Conservation (phyloP, 208 protist genomes). For the Crithidia bombi region DNA sequence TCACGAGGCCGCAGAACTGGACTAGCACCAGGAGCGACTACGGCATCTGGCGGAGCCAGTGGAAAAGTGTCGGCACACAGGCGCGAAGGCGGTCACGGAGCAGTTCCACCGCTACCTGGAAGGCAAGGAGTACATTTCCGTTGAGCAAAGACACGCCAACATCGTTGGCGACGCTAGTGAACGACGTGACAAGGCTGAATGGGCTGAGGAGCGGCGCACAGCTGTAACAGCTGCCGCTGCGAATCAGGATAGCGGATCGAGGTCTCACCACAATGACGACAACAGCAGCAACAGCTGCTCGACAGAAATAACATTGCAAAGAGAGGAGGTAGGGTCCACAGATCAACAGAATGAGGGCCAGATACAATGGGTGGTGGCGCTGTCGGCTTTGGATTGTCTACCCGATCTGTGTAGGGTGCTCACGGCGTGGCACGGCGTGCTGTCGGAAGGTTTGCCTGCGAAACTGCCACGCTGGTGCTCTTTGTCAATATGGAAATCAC, state of each 20-base stretch:
- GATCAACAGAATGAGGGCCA: neutral
- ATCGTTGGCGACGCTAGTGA: too few species aligned
- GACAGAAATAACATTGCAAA: neutral
- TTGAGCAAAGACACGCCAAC: neutral
- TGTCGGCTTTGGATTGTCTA: neutral
- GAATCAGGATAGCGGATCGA: too few species aligned
- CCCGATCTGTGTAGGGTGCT: neutral
- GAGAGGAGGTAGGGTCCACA: neutral
- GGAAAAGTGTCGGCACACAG: neutral
- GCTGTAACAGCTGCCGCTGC: neutral
- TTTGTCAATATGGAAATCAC: conserved; percentile 1
- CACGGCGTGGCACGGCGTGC: conserved; percentile 11
- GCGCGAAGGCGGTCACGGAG: conserved; percentile 8
- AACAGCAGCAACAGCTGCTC: neutral
- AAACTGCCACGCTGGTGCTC: conserved; percentile 11
- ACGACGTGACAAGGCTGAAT: too few species aligned
- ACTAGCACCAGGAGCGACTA: neutral
- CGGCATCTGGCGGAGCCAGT: neutral
- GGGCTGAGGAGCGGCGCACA: neutral
- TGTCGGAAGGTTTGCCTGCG: neutral
- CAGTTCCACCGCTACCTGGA: conserved; percentile 1
- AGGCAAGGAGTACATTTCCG: neutral
- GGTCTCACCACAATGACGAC: too few species aligned
- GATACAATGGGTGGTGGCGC: conserved; percentile 38
- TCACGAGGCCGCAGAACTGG: neutral